These are phyloP conservation scores for Colletotrichum brevisporum DNA, from an alignment of 2,329 filamentous ascomycete species.

Conservation along the genomic window DNA sequence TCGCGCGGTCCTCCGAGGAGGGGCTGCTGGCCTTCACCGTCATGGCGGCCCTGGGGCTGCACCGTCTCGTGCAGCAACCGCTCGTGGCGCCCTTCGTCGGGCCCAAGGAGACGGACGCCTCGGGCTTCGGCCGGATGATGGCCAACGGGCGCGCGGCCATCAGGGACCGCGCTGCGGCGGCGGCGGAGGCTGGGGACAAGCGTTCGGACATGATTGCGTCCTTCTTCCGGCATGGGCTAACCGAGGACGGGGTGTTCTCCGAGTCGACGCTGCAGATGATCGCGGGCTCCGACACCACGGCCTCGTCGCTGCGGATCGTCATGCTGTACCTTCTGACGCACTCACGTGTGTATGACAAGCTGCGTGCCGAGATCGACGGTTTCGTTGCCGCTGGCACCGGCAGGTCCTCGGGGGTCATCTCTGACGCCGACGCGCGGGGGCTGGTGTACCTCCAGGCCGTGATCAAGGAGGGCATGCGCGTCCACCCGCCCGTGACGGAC, in stretches of 20 bases:
- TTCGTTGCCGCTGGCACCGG: slow-evolving; percentile 36
- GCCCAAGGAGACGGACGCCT: slow-evolving; percentile 36
- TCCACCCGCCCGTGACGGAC: slow-evolving; percentile 62
- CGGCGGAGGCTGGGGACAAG: slow-evolving; percentile 30
- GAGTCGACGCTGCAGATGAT: slow-evolving; percentile 47
- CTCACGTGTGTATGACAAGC: slow-evolving; percentile 59
- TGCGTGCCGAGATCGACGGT: slow-evolving; percentile 64
- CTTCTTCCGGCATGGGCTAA: slow-evolving; percentile 61
- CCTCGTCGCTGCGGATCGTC: slow-evolving; percentile 56
- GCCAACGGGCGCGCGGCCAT: slow-evolving; percentile 42
- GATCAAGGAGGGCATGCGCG: slow-evolving; percentile 68
- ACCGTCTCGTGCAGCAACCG: slow-evolving; percentile 28
- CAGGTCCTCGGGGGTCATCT: slow-evolving; percentile 42
- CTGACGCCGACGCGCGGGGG: slow-evolving; percentile 61
- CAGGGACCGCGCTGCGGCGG: slow-evolving; percentile 19
- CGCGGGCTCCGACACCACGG: slow-evolving; percentile 54
- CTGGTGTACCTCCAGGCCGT: slow-evolving; percentile 71
- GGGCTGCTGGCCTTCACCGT: slow-evolving; percentile 41
- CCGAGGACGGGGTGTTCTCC: slow-evolving; percentile 48
- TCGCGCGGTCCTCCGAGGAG: slow-evolving; percentile 59
- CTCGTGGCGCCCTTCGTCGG: slow-evolving; percentile 32
- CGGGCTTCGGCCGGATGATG: slow-evolving; percentile 39
- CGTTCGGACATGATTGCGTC: slow-evolving; percentile 37
- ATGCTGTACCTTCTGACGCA: slow-evolving; percentile 66
- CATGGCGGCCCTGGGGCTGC: slow-evolving; percentile 34